Evolutionary conservation across 768 basidiomycete species (phyloP), one percentile per base, ranked within the genome.

Genomic region (Mycena polygramma): DNA sequence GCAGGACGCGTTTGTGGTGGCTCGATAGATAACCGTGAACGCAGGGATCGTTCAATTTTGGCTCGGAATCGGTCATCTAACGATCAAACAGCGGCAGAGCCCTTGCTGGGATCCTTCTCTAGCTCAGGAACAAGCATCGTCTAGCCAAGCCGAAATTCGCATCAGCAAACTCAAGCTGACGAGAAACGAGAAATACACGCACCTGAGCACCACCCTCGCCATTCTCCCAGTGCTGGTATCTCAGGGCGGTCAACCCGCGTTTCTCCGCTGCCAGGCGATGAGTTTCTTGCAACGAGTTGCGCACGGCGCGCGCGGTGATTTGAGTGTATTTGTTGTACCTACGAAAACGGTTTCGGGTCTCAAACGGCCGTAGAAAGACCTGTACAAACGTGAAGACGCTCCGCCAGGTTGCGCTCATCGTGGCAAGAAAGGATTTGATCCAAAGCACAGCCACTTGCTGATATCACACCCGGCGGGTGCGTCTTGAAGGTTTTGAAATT

Each of bases 281-380:
- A 69, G 90, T 90, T 85, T 99, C 97, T 84, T 94, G 94, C 80
- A 98, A 84, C 58, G 95, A 97, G 76, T 91, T 88, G 77, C 97
- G 94, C 71, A 98, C 87, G 58, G 97, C 97, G 71, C 93, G 91
- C 54, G 97, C 97, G 68, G 95, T 94, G 80, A 99, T 94, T 82
- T 95, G 93, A 76, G 95, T 90, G 89, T 94, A 98, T 84, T 97
- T 97, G 92, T 99, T 99, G 92, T 92, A 99, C 71, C 97, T 99
- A 79, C 24, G 67, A n/a, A 30, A 51, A 54, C 48, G 36, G 30
- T 60, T 71, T 39, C 30, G 60, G 51, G 36, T 26, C 39, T 13
- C 35, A 46, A 48, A 39, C 15, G 7, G 36, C 19, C 17, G 22
- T 26, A 43, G n/a, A 11, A 24, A 30, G 26, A 45, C 36, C 17